These are phyloP conservation scores for Taphrina pruni DNA, from an alignment of 1,139 yeast genomes.

Conservation along the genomic window DNA sequence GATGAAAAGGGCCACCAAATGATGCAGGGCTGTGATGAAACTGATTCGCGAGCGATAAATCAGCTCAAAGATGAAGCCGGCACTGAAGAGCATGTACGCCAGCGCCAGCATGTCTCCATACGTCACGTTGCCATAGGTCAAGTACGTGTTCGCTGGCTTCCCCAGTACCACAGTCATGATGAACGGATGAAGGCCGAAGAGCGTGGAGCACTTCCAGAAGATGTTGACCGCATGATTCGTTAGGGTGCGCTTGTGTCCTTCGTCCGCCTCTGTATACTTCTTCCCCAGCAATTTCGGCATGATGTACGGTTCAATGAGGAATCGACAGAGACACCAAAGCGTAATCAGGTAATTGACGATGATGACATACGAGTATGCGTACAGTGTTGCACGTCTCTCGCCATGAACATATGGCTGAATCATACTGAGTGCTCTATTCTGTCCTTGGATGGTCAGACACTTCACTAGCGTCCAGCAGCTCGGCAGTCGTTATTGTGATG, in stretches of 20 bases:
- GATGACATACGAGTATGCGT: constrained; percentile 21
- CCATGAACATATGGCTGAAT: constrained; percentile 22
- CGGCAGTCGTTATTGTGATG: too few species aligned
- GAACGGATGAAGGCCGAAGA: constrained; percentile 27
- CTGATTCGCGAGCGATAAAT: constrained; percentile 31
- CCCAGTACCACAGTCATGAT: constrained; percentile 31
- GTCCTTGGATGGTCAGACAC: too few species aligned
- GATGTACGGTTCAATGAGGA: constrained; percentile 11
- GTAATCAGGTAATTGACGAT: constrained; percentile 23
- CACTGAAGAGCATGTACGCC: constrained; percentile 26
- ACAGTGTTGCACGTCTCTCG: constrained; percentile 10
- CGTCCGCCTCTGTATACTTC: constrained; percentile 5
- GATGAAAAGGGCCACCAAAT: constrained; percentile 24
- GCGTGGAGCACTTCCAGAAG: constrained; percentile 20
- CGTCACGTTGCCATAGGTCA: constrained; percentile 23
- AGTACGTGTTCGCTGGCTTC: constrained; percentile 1
- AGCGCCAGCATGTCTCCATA: constrained; percentile 20
- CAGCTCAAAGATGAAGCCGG: constrained; percentile 27
- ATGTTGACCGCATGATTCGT: constrained; percentile 28
- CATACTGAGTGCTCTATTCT: neutral
- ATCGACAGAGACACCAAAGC: constrained; percentile 25
- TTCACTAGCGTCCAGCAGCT: too few species aligned
- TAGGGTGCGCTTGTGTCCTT: constrained; percentile 22
- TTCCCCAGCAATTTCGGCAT: constrained; percentile 25
- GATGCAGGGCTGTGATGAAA: constrained; percentile 26